These are phyloP conservation scores for Psilocybe sp. DNA, from an alignment of 768 basidiomycete species.

Conservation along the genomic window DNA sequence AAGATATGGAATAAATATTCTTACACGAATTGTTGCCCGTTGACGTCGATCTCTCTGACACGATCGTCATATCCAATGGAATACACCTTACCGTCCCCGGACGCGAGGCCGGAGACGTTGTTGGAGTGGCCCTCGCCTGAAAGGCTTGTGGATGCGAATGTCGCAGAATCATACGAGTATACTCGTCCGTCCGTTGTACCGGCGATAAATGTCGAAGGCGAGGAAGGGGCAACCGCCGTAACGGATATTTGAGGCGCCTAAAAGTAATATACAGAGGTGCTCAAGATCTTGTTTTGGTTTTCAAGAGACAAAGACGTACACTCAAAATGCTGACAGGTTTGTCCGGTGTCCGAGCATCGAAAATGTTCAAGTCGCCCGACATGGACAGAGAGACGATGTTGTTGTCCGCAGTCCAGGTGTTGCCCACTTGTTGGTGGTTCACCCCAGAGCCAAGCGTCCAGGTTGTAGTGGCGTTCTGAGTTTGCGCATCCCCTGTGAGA, in stretches of 20 bases:
- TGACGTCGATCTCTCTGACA: conserved; percentile 59
- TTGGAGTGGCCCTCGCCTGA: conserved; percentile 69
- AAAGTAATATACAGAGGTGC: too few species aligned
- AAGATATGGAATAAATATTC: conserved; percentile 18
- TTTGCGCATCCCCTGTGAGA: conserved; percentile 76
- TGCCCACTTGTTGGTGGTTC: conserved; percentile 82
- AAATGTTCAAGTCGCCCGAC: conserved; percentile 75
- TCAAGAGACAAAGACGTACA: conserved; percentile 39
- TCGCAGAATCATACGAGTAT: conserved; percentile 54
- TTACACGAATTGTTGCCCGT: conserved; percentile 45
- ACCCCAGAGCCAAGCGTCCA: conserved; percentile 79
- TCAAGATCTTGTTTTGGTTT: too few species aligned
- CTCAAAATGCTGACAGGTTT: conserved; percentile 60
- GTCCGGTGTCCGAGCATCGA: conserved; percentile 69
- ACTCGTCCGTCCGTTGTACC: conserved; percentile 81
- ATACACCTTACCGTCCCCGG: conserved; percentile 49
- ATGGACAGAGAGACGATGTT: conserved; percentile 82
- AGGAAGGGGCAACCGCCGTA: conserved; percentile 51
- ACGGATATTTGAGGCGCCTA: conserved; percentile 83
- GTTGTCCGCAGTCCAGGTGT: conserved; percentile 72
- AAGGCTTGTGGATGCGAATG: conserved; percentile 43
- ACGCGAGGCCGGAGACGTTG: conserved; percentile 61
- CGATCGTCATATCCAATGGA: conserved; percentile 82
- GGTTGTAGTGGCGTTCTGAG: conserved; percentile 59
- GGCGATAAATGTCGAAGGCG: conserved; percentile 65